Evolutionary conservation across 2,329 filamentous ascomycete species (phyloP).

Genomic region (Aspergillus unguis): DNA sequence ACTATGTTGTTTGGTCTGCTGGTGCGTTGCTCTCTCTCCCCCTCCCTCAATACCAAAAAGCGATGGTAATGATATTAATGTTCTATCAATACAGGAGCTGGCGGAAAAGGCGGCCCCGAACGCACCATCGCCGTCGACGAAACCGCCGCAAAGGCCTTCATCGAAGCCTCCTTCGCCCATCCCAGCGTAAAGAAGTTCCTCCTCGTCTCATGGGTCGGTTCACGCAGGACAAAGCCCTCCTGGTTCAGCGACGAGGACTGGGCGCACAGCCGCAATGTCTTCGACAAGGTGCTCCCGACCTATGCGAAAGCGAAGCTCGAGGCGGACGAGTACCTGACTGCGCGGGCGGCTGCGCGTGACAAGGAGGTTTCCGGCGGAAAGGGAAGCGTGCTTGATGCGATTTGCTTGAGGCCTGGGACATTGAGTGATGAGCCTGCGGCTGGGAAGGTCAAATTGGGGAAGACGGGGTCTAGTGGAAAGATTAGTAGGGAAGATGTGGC

Average conservation of each 20-base stretch:
- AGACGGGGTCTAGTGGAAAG: slow-evolving; percentile 43
- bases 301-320: slow-evolving; percentile 56
- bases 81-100: slow-evolving; percentile 43
- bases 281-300: slow-evolving; percentile 48
- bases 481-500: slow-evolving; percentile 53
- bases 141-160: slow-evolving; percentile 55
- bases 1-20: slow-evolving; percentile 48
- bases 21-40: slow-evolving; percentile 30
- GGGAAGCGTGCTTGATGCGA: slow-evolving; percentile 42
- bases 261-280: slow-evolving; percentile 44
- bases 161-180: slow-evolving; percentile 46
- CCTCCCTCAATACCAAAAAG: not conserved
- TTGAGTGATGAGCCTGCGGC: slow-evolving; percentile 49
- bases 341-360: slow-evolving; percentile 38
- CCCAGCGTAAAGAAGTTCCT: slow-evolving; percentile 53
- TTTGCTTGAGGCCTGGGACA: slow-evolving; percentile 50
- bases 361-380: slow-evolving; percentile 12
- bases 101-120: slow-evolving; percentile 51
- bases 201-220: slow-evolving; percentile 53
- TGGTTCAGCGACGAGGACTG: slow-evolving; percentile 53
- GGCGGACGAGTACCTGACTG: slow-evolving; percentile 54
- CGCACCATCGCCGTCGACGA: slow-evolving; percentile 54
- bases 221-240: slow-evolving; percentile 45
- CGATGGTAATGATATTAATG: not conserved
- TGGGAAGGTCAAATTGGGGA: slow-evolving; percentile 49